Base-by-base conservation (phyloP, 2,329 filamentous ascomycete species). In the Xylariomycetidae sp. region DNA sequence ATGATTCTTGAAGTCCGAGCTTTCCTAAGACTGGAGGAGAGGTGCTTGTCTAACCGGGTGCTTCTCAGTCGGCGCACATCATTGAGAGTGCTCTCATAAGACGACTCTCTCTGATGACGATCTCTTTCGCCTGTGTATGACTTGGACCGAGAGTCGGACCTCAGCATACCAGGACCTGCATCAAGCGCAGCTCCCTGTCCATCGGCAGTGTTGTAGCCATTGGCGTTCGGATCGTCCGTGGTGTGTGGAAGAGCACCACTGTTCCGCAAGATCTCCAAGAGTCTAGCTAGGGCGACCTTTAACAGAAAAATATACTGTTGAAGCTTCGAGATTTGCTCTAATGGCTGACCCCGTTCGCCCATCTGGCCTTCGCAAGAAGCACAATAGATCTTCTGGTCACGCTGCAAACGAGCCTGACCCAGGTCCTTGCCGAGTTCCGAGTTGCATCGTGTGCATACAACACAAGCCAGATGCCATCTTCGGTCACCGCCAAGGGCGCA, bases 291-390 rank as follows among this genome's bases (percentile, higher is more conserved):
- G 13, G 92, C 92, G 15, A 98, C 92, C 50, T 86, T 79, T 25
- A 98, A 71, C 14, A 98, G 68, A 59, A 95, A 95, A 5, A 95
- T 81, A 55, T 95, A 98, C 64, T 98, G 90, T 54, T 92, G 83
- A 34, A 98, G 68, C 57, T 93, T 88, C 13, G 85, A 85, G 23
- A 95, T 76, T 40, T 79, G 76, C 40, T 81, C 73, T 51, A 95
- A 85, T 1, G 64, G 51, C n/a, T 63, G 52, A 12, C 59, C 56
- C 9, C 58, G 57, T 10, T 80, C 79, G 7, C 72, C 67, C 31
- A 68, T 67, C 46, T 71, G 70, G 24, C 65, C 62, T 25, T 72
- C 72, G 54, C 87, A 94, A 29, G 65, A 70, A 34, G 59, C 70
- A 63, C 92, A 96, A 43, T 82, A 80, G 3, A 89, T 67, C 42